These are phyloP conservation scores for Naematelia encephala DNA, from an alignment of 768 basidiomycete species.

Conservation along the genomic window DNA sequence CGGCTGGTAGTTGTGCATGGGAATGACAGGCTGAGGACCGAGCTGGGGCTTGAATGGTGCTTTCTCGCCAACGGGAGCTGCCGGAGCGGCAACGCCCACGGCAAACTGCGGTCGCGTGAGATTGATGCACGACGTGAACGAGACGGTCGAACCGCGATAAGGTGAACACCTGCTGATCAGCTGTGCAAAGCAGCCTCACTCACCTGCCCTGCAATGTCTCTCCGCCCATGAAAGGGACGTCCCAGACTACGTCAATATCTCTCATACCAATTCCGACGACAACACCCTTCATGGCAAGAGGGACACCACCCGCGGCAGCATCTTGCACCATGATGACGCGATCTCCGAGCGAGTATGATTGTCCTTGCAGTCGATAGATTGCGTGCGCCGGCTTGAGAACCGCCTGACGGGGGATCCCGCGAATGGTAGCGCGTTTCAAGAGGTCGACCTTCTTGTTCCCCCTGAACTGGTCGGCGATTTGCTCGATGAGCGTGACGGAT, in stretches of 20 bases:
- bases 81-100: conserved; percentile 57
- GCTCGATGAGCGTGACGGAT: conserved; percentile 74
- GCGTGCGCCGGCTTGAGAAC: conserved; percentile 91
- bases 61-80: conserved; percentile 25
- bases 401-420: conserved; percentile 86
- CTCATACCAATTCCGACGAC: conserved; percentile 83
- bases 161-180: conserved; percentile 67
- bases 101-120: conserved; percentile 80
- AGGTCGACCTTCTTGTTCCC: conserved; percentile 60
- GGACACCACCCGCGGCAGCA: conserved; percentile 72
- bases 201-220: conserved; percentile 78
- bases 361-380: conserved; percentile 81
- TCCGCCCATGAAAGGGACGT: conserved; percentile 91
- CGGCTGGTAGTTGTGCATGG: conserved; percentile 22
- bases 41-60: conserved; percentile 65
- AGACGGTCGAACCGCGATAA: conserved; percentile 85
- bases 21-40: conserved; percentile 64
- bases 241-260: conserved; percentile 94
- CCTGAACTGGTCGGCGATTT: conserved; percentile 66
- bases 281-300: conserved; percentile 85
- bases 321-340: conserved; percentile 95
- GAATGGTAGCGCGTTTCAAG: conserved; percentile 90
- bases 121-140: conserved; percentile 85
- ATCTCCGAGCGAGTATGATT: conserved; percentile 82
- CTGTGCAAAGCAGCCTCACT: conserved; percentile 13